Base-by-base conservation (phyloP, 2,329 filamentous ascomycete genomes). In the Colletotrichum neosansevieriae region DNA sequence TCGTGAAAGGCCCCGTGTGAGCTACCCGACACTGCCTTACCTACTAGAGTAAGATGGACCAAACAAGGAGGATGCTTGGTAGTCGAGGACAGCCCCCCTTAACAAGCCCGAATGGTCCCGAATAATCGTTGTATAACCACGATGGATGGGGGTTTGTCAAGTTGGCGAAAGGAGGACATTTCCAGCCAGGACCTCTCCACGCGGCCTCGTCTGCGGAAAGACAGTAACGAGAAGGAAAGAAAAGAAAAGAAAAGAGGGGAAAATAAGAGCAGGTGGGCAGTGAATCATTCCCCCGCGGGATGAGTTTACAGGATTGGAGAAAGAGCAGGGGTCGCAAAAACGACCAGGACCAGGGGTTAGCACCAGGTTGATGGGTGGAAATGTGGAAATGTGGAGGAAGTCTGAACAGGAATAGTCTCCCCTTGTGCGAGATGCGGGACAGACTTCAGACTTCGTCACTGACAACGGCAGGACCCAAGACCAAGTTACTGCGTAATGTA, bases 191-290 rank as follows among this genome's bases (percentile, higher is more conserved):
- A 42, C 19, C 19, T n/a, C 12, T 40, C 45, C 58, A 60, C 19
- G 34, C 45, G 9, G 21, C 10, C 19, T 36, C 29, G 21, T 34
- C 29, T 13, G 32, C 56, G 49, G 47, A 61, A 19, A 38, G 21
- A 50, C 40, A 36, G 17, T 40, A 7, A 13, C 15, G 42, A 42
- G 29, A 24, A 36, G 24, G 24, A 24, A 7, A 29, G 29, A 2
- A 29, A 29, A 6, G 1, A 44, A 58, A 19, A 67, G 45, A 58
- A 67, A 67, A 67, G 59, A 67, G 64, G 64, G 64, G 64, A 63
- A 59, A 15, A 44, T 58, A 17, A 44, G 45, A 63, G 51, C 13
- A 29, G 29, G 64, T 29, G 44, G 64, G 17, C 51, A 62, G n/a
- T 42, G 42, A 54, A 13, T 62, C 47, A 38, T 36, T 44, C 42